Evolutionary conservation across 2,329 filamentous ascomycete species (phyloP).

Genomic region (Aureobasidium sp.): DNA sequence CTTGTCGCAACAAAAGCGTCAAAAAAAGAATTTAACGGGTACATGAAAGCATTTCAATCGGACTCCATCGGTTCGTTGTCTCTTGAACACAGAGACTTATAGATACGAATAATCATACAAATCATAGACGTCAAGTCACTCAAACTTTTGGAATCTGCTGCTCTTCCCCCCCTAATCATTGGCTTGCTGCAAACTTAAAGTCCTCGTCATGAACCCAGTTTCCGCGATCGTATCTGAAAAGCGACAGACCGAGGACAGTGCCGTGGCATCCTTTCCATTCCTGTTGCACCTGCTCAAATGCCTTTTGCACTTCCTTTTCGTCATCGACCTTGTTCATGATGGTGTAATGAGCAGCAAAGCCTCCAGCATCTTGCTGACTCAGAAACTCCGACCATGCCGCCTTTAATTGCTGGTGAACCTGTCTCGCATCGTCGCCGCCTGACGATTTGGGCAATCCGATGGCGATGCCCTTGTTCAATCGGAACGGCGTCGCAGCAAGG

Average conservation of each 20-base stretch:
- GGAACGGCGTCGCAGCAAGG: constrained; percentile 33
- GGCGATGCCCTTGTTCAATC: constrained; percentile 36
- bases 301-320: constrained; percentile 30
- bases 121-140: background rate
- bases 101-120: constrained; percentile 9
- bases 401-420: constrained; percentile 32
- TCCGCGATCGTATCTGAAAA: constrained; percentile 38
- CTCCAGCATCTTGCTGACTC: constrained; percentile 38
- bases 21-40: constrained; percentile 7
- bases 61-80: background rate
- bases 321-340: constrained; percentile 43
- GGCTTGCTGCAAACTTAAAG: constrained; percentile 28
- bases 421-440: constrained; percentile 26
- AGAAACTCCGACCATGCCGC: constrained; percentile 33
- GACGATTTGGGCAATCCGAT: constrained; percentile 30
- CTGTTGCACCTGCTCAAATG: constrained; percentile 31
- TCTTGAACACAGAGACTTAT: background rate
- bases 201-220: constrained; percentile 34
- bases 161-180: background rate
- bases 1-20: background rate
- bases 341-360: constrained; percentile 38
- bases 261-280: constrained; percentile 31
- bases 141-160: background rate
- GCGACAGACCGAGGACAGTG: constrained; percentile 31
- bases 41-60: constrained; percentile 11